These are phyloP conservation scores for Eutrema japonicum DNA, from an alignment of 345 rosid species.

Conservation along the genomic window DNA sequence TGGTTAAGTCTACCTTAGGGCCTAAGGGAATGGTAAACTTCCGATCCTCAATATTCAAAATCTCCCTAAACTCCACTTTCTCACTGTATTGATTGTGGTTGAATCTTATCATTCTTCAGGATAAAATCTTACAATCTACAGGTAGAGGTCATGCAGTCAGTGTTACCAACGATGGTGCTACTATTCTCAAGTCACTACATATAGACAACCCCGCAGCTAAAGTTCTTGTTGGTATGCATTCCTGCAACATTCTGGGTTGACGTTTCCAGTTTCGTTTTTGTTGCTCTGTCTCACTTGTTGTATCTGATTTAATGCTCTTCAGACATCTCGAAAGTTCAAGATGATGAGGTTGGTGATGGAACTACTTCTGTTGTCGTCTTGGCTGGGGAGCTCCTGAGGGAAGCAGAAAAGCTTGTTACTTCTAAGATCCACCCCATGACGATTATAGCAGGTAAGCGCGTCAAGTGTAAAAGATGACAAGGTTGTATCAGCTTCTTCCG, in stretches of 20 bases:
- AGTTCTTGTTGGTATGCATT: constrained; percentile 87
- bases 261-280: neutral
- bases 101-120: constrained; percentile 47
- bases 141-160: constrained; percentile 83
- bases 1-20: constrained; percentile 93
- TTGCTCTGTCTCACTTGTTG: neutral
- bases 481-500: neutral
- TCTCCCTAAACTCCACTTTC: neutral
- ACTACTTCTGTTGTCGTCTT: constrained; percentile 98
- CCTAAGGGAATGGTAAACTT: constrained; percentile 94
- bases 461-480: neutral
- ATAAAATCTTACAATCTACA: constrained; percentile 94
- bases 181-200: constrained; percentile 92
- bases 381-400: constrained; percentile 95
- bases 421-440: constrained; percentile 99
- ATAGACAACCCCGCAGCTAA: constrained; percentile 97
- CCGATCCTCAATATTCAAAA: neutral
- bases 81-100: constrained; percentile 25
- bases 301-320: constrained; percentile 4
- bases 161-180: constrained; percentile 97
- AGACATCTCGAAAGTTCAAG: constrained; percentile 99
- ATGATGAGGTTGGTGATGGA: constrained; percentile 99
- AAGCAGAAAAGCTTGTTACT: constrained; percentile 91
- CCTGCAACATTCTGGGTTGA: neutral
- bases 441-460: constrained; percentile 67